These are phyloP conservation scores for Hamigera avellanea DNA, from an alignment of 495 filamentous ascomycete species.

Conservation along the genomic window DNA sequence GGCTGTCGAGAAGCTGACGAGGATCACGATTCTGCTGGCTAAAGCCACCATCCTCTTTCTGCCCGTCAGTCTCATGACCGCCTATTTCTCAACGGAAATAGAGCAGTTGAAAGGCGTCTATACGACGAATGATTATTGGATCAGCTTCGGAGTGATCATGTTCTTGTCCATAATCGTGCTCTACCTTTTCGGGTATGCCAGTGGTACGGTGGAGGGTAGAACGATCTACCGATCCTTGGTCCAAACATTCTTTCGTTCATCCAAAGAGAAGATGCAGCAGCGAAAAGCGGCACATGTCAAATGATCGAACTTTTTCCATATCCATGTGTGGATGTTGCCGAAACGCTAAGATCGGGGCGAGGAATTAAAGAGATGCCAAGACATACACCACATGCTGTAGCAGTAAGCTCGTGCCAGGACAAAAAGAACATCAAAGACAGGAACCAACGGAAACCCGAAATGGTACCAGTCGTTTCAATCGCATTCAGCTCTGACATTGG, in stretches of 20 bases:
- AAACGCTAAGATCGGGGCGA: no score
- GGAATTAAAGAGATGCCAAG: no score
- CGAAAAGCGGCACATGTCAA: background rate
- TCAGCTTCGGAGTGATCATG: constrained; percentile 56
- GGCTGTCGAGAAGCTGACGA: constrained; percentile 64
- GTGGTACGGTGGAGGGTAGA: constrained; percentile 39
- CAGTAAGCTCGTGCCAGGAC: no score
- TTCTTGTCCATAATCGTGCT: constrained; percentile 49
- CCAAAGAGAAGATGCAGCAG: constrained; percentile 12
- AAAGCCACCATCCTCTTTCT: constrained; percentile 79
- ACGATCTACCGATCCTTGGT: constrained; percentile 36
- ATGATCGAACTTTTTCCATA: background rate
- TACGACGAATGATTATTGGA: constrained; percentile 58
- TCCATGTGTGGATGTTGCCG: no score
- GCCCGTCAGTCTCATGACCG: constrained; percentile 72
- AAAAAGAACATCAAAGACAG: no score
- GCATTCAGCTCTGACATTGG: no score
- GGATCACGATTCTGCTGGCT: constrained; percentile 70
- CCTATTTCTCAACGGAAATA: constrained; percentile 71
- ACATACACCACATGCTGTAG: no score
- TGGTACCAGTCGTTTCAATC: no score
- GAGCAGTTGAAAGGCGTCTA: constrained; percentile 45
- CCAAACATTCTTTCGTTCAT: constrained; percentile 26
- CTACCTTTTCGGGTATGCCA: constrained; percentile 30
- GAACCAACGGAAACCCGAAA: no score